Base-by-base conservation (phyloP, 805 yeast species). In the Metschnikowia lochheadii region DNA sequence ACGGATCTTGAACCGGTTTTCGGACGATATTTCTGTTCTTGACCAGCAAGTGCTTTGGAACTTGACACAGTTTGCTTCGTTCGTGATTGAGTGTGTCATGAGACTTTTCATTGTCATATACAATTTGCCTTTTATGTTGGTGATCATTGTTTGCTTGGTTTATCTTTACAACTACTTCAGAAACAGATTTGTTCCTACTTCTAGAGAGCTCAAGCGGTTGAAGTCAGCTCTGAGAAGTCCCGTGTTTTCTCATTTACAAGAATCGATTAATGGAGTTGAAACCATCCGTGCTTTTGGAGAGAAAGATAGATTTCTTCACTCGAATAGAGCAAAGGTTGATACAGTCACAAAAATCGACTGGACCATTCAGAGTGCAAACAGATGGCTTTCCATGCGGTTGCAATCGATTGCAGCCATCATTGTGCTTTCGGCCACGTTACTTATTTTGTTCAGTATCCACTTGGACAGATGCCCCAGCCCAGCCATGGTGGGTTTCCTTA, bases 371-470 rank as follows among this genome's bases (percentile, higher is more conserved):
- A 54, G 60, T 11, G 52, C 62, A 41, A 64, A 65, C 49, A 61
- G 74, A 49, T 71, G 76, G 76, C 61, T 70, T 40, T 62, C 69
- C 3, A 62, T 69, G 62, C 62, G 76, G 52, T 63, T 71, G 43
- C 73, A 68, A 55, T 60, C 65, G 6, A 65, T 70, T 38, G 68
- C 74, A 13, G 64, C 73, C 1, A 33, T 65, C 39, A 62, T 69
- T 20, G 63, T 70, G n/a, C 67, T 62, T 52, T 47, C 61, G 14
- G 56, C 69, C 5, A 58, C 73, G 1, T 46, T 67, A 21, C 52
- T 69, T 44, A 58, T 67, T 26, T 57, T 68, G 40, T 49, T 50
- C n/a, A 56, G 70, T 8, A 58, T 67, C 36, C 59, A 58, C 26
- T 60, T 63, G 5, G 48, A 44, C 3, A 55, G 46, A 26, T 62